Evolutionary conservation across 805 yeast genomes (phyloP).

Genomic region (Geotrichum ghanense): DNA sequence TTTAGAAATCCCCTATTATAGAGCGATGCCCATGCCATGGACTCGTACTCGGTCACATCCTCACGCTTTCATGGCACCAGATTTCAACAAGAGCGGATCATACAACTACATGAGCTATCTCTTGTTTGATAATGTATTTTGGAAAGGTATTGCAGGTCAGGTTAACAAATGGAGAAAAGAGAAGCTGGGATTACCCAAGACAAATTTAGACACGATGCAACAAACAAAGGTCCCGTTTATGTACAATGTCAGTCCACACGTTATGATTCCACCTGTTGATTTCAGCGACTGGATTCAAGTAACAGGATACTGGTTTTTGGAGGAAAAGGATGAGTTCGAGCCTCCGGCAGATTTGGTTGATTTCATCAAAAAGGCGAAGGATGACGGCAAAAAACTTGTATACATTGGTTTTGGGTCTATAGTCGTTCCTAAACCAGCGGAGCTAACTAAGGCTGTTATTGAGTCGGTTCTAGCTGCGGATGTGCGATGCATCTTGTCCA

Average conservation of each 20-base stretch:
- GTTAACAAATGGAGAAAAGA: constrained; percentile 80
- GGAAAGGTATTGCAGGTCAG: constrained; percentile 88
- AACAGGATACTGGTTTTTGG: constrained; percentile 91
- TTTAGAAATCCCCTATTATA: constrained; percentile 72
- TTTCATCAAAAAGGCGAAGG: constrained; percentile 53
- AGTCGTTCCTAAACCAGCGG: constrained; percentile 74
- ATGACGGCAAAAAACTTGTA: constrained; percentile 56
- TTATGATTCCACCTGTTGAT: constrained; percentile 87
- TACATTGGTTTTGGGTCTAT: constrained; percentile 95
- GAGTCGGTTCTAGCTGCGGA: constrained; percentile 72
- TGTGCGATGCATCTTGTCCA: constrained; percentile 76
- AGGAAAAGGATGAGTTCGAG: constrained; percentile 44
- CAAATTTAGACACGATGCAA: constrained; percentile 58
- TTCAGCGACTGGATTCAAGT: constrained; percentile 93
- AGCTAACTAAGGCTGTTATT: constrained; percentile 64
- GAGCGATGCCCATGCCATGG: constrained; percentile 99
- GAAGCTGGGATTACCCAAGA: constrained; percentile 50
- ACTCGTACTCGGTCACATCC: constrained; percentile 92
- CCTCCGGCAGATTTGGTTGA: constrained; percentile 49
- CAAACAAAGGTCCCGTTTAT: constrained; percentile 78
- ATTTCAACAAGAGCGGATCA: constrained; percentile 83
- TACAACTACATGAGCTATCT: constrained; percentile 89
- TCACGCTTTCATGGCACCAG: constrained; percentile 87
- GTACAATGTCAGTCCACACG: constrained; percentile 78
- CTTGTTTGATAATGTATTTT: constrained; percentile 81